These are phyloP conservation scores for Botrytis aclada DNA, from an alignment of 2,329 filamentous ascomycete species.

Conservation along the genomic window DNA sequence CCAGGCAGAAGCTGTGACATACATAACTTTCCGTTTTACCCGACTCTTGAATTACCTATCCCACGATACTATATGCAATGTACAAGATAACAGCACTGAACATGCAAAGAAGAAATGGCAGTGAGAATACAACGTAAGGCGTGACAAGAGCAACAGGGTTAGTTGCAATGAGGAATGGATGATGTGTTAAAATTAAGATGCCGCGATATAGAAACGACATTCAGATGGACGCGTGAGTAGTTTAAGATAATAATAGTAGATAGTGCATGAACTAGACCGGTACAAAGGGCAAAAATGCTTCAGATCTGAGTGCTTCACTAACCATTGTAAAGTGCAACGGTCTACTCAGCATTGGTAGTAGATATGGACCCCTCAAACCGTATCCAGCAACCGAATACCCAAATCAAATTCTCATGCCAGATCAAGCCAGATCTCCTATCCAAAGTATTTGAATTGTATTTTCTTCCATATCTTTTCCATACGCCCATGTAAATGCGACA, in stretches of 20 bases:
- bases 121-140: background rate
- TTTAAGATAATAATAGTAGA: background rate
- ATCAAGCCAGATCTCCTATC: background rate
- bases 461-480: background rate
- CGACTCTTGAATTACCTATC: background rate
- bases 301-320: background rate
- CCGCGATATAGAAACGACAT: background rate
- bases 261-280: background rate
- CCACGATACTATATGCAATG: background rate
- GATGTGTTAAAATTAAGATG: background rate
- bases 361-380: background rate
- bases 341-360: background rate
- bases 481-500: background rate
- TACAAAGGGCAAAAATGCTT: no score
- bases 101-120: background rate
- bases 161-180: no score
- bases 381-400: background rate
- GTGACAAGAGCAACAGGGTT: background rate
- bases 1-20: background rate
- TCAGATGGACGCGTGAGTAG: background rate
- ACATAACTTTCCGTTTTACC: background rate
- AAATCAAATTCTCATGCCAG: background rate
- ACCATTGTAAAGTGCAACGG: background rate
- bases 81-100: background rate
- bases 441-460: background rate